phyloP scores from a whole-genome alignment of 257 asterid species.

The Jasminum sambac region DNA sequence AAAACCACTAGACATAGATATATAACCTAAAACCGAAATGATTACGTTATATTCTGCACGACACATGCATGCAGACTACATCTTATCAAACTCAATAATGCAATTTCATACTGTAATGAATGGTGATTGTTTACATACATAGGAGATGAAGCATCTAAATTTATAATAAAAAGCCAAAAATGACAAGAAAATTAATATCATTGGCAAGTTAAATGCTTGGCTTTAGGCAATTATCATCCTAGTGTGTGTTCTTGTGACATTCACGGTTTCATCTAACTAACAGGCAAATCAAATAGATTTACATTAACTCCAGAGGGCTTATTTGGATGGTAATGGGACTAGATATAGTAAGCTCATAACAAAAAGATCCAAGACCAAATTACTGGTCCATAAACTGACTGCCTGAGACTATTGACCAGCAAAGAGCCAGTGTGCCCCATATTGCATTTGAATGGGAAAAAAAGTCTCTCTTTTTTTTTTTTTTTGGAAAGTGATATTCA shows the following conservation, averaged over 20 bases:
- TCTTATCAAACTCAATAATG: neutral
- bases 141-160: neutral
- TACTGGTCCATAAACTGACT: neutral
- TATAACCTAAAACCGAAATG: neutral
- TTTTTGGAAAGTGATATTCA: too few species aligned
- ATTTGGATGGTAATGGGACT: neutral
- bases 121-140: neutral
- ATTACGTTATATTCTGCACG: neutral
- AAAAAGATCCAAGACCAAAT: neutral
- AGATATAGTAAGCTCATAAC: neutral
- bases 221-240: neutral
- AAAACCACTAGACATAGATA: slow-evolving; percentile 6
- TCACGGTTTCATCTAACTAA: neutral
- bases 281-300: slow-evolving; percentile 3
- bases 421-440: neutral
- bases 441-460: neutral
- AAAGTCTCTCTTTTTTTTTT: too few species aligned
- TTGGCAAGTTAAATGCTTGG: neutral
- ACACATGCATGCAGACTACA: neutral
- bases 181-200: neutral
- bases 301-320: neutral
- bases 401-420: neutral
- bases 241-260: neutral
- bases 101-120: slow-evolving; percentile 1
- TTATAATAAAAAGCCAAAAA: slow-evolving; percentile 8